Evolutionary conservation across 441 rosid species (phyloP), one percentile per base, ranked within the genome.

Genomic region (Sinapis alba): DNA sequence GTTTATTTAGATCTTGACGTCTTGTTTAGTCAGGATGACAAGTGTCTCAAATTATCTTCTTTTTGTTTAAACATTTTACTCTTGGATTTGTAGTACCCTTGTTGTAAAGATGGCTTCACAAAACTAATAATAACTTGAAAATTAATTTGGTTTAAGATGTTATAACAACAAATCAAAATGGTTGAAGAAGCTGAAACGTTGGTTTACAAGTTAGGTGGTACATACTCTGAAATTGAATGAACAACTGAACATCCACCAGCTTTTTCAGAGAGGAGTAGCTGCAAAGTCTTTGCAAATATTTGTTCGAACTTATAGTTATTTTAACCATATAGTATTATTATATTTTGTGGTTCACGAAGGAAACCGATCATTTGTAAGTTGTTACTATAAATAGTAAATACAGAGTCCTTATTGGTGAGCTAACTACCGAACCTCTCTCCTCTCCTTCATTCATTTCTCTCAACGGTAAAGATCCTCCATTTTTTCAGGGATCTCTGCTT

Each of bases 401-500:
- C 27, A 72, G 51, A 62, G 36, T 66, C 11, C 50, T 45, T 27
- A 28, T 50, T 28, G 36, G 60, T 74, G 72, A 65, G 66, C 78
- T 74, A 58, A 73, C 77, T 65, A 73, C 66, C 54, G 21, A 47
- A 47, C 54, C 54, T 66, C 54, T 69, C 72, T 56, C 30, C 23
- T 30, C 36, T 36, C 53, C 13, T 32, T 20, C 34, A 16, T 54
- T 34, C 53, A 20, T 0, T 19, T 51, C 56, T 69, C 60, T 66
- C 72, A 74, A 45, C 73, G 73, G 69, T 68, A 75, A 72, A 57
- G 23, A 75, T 69, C 62, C 63, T 4, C 51, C 64, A 66, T 43
- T 76, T 59, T 53, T 56, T 36, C 43, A 24, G 18, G 7, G 9
- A 16, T 24, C 24, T 54, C 62, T 28, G 23, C 50, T 26, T 62